phyloP scores from a whole-genome alignment of 805 yeast genomes.

The Ogataea paradorogensis region DNA sequence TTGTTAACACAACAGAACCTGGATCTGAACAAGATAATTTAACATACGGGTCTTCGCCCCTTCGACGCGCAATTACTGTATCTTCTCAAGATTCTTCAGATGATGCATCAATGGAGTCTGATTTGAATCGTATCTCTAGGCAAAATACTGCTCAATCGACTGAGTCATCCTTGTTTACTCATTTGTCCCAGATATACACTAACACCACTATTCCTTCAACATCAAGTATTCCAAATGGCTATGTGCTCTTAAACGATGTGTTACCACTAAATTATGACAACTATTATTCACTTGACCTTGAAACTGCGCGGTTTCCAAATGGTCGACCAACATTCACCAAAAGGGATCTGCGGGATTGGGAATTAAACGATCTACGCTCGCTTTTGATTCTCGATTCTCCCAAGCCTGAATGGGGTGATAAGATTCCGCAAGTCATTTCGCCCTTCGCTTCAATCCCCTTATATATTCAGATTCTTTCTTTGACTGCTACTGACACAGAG shows the following conservation, averaged over 20 bases:
- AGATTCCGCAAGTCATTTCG: slow-evolving; percentile 43
- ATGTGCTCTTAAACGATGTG: slow-evolving; percentile 42
- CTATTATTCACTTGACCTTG: slow-evolving; percentile 57
- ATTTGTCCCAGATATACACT: slow-evolving; percentile 29
- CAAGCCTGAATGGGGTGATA: slow-evolving; percentile 54
- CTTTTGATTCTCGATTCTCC: slow-evolving; percentile 51
- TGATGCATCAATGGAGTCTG: slow-evolving; percentile 16
- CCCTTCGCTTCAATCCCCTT: slow-evolving; percentile 38
- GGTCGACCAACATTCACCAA: slow-evolving; percentile 65
- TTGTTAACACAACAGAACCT: not conserved
- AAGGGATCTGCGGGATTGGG: slow-evolving; percentile 67
- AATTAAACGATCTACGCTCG: slow-evolving; percentile 64
- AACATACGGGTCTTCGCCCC: slow-evolving; percentile 35
- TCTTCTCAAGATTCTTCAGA: slow-evolving; percentile 21
- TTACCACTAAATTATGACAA: slow-evolving; percentile 51
- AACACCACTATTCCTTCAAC: slow-evolving; percentile 24
- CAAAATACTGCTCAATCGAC: slow-evolving; percentile 15
- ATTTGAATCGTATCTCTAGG: slow-evolving; percentile 14
- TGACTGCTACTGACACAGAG: slow-evolving; percentile 45
- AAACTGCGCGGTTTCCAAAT: slow-evolving; percentile 47
- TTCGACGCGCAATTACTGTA: slow-evolving; percentile 26
- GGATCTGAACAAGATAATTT: slow-evolving; percentile 6
- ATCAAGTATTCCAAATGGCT: slow-evolving; percentile 8
- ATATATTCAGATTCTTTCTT: slow-evolving; percentile 50
- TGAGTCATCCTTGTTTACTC: slow-evolving; percentile 26